Conservation (phyloP, 805 yeast species). For the Hanseniaspora lachancei region DNA sequence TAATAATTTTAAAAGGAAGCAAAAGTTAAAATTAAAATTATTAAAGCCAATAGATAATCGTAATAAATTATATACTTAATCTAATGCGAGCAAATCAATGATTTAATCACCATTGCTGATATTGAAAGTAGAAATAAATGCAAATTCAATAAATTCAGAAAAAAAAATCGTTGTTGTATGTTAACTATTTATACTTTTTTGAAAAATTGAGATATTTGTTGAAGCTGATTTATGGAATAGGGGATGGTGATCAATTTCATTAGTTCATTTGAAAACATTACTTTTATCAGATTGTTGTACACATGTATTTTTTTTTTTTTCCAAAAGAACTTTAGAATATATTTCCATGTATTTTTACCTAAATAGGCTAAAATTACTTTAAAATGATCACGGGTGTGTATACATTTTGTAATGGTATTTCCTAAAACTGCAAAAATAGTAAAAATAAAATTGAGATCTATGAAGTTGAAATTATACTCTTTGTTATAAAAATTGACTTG, state of each 20-base stretch:
- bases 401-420: background rate
- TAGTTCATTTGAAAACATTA: background rate
- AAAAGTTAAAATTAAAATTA: no score
- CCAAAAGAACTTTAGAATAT: no score
- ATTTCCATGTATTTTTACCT: background rate
- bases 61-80: no score
- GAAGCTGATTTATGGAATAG: background rate
- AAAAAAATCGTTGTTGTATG: slow-evolving; percentile 10
- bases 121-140: background rate
- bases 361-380: background rate
- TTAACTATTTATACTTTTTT: slow-evolving; percentile 13
- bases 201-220: background rate
- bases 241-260: background rate
- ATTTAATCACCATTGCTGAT: no score
- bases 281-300: background rate
- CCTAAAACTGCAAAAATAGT: background rate
- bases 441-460: background rate
- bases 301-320: background rate
- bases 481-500: no score
- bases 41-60: no score
- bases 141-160: background rate
- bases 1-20: no score
- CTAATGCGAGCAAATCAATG: no score
- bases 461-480: no score
- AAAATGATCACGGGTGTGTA: background rate